These are phyloP conservation scores for Neofusicoccum cordaticola DNA, from an alignment of 2,329 filamentous ascomycete species.

Conservation along the genomic window DNA sequence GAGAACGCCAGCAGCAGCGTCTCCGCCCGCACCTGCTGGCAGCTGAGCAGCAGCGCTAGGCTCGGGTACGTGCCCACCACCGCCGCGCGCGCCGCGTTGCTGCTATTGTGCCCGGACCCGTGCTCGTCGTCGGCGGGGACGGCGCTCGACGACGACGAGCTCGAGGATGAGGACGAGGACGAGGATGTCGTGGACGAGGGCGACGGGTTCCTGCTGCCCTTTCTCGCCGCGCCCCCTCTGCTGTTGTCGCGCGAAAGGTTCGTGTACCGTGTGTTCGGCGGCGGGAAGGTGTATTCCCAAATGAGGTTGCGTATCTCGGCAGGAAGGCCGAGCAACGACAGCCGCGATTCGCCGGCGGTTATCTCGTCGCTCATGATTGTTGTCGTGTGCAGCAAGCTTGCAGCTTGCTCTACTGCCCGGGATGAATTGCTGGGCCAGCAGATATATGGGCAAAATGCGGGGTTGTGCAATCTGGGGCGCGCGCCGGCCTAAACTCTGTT, in stretches of 20 bases:
- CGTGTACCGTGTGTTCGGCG: background rate
- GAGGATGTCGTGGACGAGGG: background rate
- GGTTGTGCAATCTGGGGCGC: background rate
- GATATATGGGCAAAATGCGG: background rate
- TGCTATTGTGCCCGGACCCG: background rate
- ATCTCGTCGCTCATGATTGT: background rate
- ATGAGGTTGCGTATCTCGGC: slow-evolving; percentile 19
- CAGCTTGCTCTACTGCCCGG: background rate
- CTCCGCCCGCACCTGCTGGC: slow-evolving; percentile 17
- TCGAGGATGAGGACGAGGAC: background rate
- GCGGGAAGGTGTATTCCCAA: slow-evolving; percentile 18
- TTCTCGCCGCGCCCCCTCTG: background rate
- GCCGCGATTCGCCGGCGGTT: background rate
- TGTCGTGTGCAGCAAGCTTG: background rate
- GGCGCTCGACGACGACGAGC: background rate
- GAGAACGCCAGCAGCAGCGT: slow-evolving; percentile 15
- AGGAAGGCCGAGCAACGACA: slow-evolving; percentile 17
- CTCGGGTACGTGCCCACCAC: background rate
- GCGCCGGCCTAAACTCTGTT: background rate
- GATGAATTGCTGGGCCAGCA: background rate
- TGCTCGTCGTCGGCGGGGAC: slow-evolving; percentile 3
- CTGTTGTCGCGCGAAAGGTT: background rate
- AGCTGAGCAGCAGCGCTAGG: slow-evolving; percentile 17
- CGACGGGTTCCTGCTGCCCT: background rate
- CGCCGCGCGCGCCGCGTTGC: background rate